Evolutionary conservation across 2,329 filamentous ascomycete genomes (phyloP), one percentile per base, ranked within the genome.

Genomic region (Alternaria infectoria): DNA sequence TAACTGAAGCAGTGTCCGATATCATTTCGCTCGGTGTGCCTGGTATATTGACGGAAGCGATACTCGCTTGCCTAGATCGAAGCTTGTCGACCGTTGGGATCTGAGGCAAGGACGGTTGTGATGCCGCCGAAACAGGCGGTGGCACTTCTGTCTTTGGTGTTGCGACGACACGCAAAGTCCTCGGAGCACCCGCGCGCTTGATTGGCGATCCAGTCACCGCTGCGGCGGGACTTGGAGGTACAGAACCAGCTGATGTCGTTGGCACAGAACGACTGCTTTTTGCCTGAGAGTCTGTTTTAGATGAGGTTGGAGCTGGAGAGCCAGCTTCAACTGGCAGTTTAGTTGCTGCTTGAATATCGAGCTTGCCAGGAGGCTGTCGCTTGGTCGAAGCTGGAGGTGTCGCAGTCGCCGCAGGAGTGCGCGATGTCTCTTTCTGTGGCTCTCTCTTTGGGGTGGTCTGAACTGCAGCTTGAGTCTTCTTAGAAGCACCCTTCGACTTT

Each of bases 1-100:
- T 85, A 21, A 93, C 83, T 0, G 91, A 93, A 11, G 91, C 89
- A 58, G 87, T 92, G 74, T 95, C 92, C n/a, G 91, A 93, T 36
- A 92, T 84, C 59, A 88, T 83, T 72, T 94, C 92, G 73, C 91
- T 93, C 1, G 92, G 91, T 1, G 91, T 93, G 26, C 88, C 89
- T n/a, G 92, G 91, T 7, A 87, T 83, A 60, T 90, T 87, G 54
- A 85, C 79, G 1, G 87, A 89, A 8, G 87, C 85, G 12, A 89
- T 77, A 62, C 83, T 87, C 6, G 83, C 82, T 71, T 87, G 83
- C 25, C 86, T 81, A 19, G 84, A 85, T 8, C 83, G 78, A 15
- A 84, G 70, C 56, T 82, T 82, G 19, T 78, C 80, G 8, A 82
- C 74, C 2, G 73, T 77, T 8, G 77, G 73, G 26, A 77, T 67